These are phyloP conservation scores for Boletus calvinii DNA, from an alignment of 1,284 basidiomycete genomes.

Conservation along the genomic window DNA sequence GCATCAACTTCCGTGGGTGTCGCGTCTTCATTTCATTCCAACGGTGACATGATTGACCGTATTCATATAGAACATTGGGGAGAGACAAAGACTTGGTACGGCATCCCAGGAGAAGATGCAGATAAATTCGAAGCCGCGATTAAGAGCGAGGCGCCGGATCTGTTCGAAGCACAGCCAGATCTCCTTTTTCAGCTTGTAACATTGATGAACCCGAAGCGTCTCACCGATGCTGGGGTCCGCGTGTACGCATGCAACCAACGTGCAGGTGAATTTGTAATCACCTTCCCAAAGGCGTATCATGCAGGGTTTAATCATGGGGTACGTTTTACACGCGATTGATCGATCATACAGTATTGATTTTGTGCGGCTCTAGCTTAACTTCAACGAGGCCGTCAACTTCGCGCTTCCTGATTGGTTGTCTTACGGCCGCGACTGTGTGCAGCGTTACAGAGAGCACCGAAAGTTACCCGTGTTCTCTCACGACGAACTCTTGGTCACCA, in stretches of 20 bases:
- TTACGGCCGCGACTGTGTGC: conserved; percentile 83
- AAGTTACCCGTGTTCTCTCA: conserved; percentile 98
- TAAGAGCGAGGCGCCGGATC: conserved; percentile 91
- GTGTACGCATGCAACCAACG: conserved; percentile 96
- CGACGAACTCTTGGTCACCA: conserved; percentile 94
- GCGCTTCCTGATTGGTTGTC: conserved; percentile 95
- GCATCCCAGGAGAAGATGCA: conserved; percentile 91
- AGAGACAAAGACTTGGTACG: conserved; percentile 99
- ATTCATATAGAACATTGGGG: conserved; percentile 89
- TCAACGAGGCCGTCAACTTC: conserved; percentile 99
- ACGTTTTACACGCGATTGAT: conserved; percentile 40
- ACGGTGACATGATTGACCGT: conserved; percentile 19
- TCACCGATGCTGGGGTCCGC: conserved; percentile 88
- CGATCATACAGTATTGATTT: conserved; percentile 25
- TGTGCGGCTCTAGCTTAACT: conserved; percentile 71
- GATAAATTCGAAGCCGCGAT: conserved; percentile 97
- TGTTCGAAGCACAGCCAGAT: conserved; percentile 98
- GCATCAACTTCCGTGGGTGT: conserved; percentile 86
- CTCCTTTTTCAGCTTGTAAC: conserved; percentile 97
- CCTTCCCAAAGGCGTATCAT: conserved; percentile 98
- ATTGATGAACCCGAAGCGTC: conserved; percentile 92
- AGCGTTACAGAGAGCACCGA: conserved; percentile 84
- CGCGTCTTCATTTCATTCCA: conserved; percentile 19
- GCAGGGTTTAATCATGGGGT: conserved; percentile 98
- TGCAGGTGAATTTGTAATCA: conserved; percentile 96